Evolutionary conservation across 2,329 filamentous ascomycete species (phyloP), one percentile per base, ranked within the genome.

Genomic region (Thelonectria discophora): DNA sequence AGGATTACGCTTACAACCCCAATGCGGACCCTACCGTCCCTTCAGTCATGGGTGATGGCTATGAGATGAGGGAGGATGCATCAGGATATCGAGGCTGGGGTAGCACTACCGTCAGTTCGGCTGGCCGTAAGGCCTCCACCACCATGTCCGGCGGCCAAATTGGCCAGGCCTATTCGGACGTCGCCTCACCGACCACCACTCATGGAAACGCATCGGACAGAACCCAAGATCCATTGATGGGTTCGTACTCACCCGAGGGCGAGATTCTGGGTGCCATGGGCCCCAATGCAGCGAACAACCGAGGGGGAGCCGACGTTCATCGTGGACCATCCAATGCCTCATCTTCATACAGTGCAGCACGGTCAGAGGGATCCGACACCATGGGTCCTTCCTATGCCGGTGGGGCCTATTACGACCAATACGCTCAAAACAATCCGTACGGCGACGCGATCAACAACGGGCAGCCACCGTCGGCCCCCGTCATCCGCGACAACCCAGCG

Each of bases 1-100:
- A 98, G 76, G 95, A 98, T 74, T 98, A 98, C 75, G 90, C 91
- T 32, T 98, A 94, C 82, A 98, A 98, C 76, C 95, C 95, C n/a
- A 98, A 98, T 78, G 90, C 93, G 62, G 94, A 97, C 74, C 93
- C 94, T 1, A 93, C 91, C 1, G 82, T 97, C 12, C 85, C 80
- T 7, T 80, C 80, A 11, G 75, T 85, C 12, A 74, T 74, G 37
- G 77, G 77, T 6, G 86, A 85, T 55, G 84, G 84, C 43, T 88
- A 88, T 69, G 88, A 94, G 75, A 93, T 94, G 89, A 85, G 87
- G 60, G 92, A 97, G 73, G 91, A 93, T 65, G 85, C 86, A 60
- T 86, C 88, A 2, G 94, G 94, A 49, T 99, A 99, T 79, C 90
- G 95, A 68, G 95, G 95, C 68, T 99, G 95, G 95, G 94, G 94